Conservation (phyloP, 768 basidiomycete genomes). For the Russula olivacea region DNA sequence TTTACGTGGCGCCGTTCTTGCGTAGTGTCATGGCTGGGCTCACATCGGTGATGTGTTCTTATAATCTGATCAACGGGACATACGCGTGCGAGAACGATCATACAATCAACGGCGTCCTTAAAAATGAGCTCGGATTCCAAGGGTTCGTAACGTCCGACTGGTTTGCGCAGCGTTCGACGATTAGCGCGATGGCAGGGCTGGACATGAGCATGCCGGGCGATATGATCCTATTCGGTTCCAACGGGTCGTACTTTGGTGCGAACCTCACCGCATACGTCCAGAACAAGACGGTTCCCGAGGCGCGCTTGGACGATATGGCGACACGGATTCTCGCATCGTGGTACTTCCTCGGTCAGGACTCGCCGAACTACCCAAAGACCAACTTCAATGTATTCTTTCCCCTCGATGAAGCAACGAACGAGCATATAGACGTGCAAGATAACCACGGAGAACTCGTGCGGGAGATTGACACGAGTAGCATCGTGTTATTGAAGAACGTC, state of each 20-base stretch:
- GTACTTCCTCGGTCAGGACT: constrained; percentile 64
- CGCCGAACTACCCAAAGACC: constrained; percentile 50
- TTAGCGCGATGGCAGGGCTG: constrained; percentile 53
- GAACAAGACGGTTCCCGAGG: constrained; percentile 62
- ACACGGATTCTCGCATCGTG: constrained; percentile 69
- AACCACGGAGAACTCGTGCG: constrained; percentile 64
- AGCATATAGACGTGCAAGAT: constrained; percentile 60
- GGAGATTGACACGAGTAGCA: constrained; percentile 69
- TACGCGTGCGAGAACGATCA: constrained; percentile 74
- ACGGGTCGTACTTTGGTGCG: constrained; percentile 52
- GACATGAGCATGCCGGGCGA: constrained; percentile 64
- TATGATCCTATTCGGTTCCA: constrained; percentile 39
- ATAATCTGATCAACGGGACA: constrained; percentile 63
- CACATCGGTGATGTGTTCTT: constrained; percentile 69
- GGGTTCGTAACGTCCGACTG: constrained; percentile 77
- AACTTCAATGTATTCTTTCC: constrained; percentile 69
- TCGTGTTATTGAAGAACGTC: constrained; percentile 71
- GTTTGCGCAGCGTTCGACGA: constrained; percentile 57
- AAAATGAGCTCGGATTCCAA: constrained; percentile 71
- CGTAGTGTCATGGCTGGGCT: constrained; percentile 70
- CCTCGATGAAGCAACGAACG: constrained; percentile 48
- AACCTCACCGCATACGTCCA: constrained; percentile 63
- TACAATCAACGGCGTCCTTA: constrained; percentile 64
- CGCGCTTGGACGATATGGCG: constrained; percentile 75
- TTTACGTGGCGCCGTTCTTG: constrained; percentile 66